A percentile compares a stretch with the other conserved stretches of the same genome.
These are phyloP conservation scores for Claviceps sp. DNA, from an alignment of 2,329 filamentous ascomycete genomes.

Conservation along the genomic window DNA sequence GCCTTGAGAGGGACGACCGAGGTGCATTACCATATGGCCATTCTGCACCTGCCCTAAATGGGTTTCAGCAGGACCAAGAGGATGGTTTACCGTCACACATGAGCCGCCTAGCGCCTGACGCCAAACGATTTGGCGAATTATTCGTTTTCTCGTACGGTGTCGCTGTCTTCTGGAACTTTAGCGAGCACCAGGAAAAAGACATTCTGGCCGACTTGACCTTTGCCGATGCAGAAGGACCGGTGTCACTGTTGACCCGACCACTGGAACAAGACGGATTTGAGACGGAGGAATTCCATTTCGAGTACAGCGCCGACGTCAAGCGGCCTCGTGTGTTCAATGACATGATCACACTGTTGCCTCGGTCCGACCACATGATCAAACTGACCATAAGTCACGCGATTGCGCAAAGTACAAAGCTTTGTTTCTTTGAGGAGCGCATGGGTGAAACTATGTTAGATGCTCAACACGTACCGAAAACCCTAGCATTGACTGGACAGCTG, in stretches of 20 bases:
- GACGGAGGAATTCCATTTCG: slow-evolving; percentile 96
- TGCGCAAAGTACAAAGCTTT: slow-evolving; percentile 90
- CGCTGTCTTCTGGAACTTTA: slow-evolving; percentile 98
- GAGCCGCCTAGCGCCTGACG: slow-evolving; percentile 52
- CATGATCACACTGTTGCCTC: slow-evolving; percentile 92
- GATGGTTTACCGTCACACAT: slow-evolving; percentile 33
- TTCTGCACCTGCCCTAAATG: slow-evolving; percentile 14
- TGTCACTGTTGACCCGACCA: slow-evolving; percentile 61
- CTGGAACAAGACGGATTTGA: slow-evolving; percentile 85
- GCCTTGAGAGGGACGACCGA: slow-evolving; percentile 18
- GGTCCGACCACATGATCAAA: slow-evolving; percentile 96
- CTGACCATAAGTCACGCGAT: slow-evolving; percentile 95
- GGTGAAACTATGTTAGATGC: slow-evolving; percentile 84
- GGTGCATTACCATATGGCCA: slow-evolving; percentile 20
- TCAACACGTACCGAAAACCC: slow-evolving; percentile 76
- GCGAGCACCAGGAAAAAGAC: slow-evolving; percentile 89
- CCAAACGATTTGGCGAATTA: slow-evolving; percentile 80
- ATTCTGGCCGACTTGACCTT: slow-evolving; percentile 92
- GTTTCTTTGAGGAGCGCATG: slow-evolving; percentile 94
- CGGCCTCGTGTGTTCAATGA: slow-evolving; percentile 93
- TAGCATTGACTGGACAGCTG: slow-evolving; percentile 79
- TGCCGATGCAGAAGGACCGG: slow-evolving; percentile 51
- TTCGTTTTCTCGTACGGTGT: slow-evolving; percentile 97
- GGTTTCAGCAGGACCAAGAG: slow-evolving; percentile 19
- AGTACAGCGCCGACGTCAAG: slow-evolving; percentile 78